A percentile compares a stretch with the other conserved stretches of the same genome.
These are phyloP conservation scores for Pseudognaphalium luteoalbum DNA, from an alignment of 129 eudicot species.

Conservation along the genomic window DNA sequence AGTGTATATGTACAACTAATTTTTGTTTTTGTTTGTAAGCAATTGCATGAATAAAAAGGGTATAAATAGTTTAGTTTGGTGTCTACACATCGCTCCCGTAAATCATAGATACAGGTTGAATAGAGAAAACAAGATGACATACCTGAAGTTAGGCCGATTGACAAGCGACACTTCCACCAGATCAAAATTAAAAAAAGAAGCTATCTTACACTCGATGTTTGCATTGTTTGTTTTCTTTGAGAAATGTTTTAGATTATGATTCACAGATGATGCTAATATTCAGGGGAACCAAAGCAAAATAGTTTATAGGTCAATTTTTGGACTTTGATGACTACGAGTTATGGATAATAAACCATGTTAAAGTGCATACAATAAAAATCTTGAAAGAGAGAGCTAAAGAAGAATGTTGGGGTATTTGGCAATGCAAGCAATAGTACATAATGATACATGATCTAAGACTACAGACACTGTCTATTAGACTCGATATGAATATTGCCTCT, in stretches of 20 bases:
- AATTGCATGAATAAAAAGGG: conserved; percentile 9
- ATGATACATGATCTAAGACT: conserved; percentile 40
- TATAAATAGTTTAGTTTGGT: conserved; percentile 16
- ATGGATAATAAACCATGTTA: conserved; percentile 26
- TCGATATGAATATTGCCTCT: conserved; percentile 21
- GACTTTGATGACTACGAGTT: conserved; percentile 18
- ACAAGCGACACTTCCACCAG: background rate
- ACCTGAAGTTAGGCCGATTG: background rate
- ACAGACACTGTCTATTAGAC: conserved; percentile 30
- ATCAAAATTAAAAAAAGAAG: background rate
- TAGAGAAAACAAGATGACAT: background rate
- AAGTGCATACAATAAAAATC: conserved; percentile 28
- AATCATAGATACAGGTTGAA: background rate
- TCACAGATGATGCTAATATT: background rate
- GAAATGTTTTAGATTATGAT: background rate
- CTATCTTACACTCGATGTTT: background rate
- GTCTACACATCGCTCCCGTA: conserved; percentile 2
- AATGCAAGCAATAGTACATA: conserved; percentile 38
- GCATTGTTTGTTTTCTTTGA: background rate
- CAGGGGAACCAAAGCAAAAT: background rate
- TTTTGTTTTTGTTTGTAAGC: conserved; percentile 22
- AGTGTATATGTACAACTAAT: conserved; percentile 12
- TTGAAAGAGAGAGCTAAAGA: conserved; percentile 20
- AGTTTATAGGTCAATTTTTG: background rate
- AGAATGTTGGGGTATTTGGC: conserved; percentile 13